Percentiles rank a stretch among this genome's conserved stretches.
Conservation (phyloP, 495 filamentous ascomycete species). For the Pyronema omphalodes region DNA sequence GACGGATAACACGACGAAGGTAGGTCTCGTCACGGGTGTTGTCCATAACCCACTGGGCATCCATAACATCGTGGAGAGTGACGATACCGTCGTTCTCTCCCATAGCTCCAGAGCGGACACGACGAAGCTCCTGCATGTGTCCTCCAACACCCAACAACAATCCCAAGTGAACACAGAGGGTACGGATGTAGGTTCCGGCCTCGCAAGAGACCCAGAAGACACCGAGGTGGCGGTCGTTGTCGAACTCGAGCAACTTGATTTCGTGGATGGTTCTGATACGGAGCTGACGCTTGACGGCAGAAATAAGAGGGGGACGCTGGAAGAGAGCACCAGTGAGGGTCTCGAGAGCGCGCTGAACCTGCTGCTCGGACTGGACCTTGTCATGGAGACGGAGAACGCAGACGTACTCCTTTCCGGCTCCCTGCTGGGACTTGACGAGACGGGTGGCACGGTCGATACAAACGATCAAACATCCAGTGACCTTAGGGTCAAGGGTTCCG, state of each 20-base stretch:
- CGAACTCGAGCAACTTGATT: constrained; percentile 87
- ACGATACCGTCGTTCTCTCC: constrained; percentile 72
- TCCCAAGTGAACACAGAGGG: constrained; percentile 89
- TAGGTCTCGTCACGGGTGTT: constrained; percentile 78
- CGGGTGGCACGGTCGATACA: constrained; percentile 91
- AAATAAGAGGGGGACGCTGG: constrained; percentile 92
- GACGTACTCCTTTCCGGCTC: constrained; percentile 60
- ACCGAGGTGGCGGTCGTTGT: constrained; percentile 91
- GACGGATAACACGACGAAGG: constrained; percentile 71
- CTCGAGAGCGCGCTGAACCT: constrained; percentile 79
- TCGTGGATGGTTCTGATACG: constrained; percentile 94
- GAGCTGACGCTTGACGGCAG: constrained; percentile 92
- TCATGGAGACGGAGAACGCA: constrained; percentile 84
- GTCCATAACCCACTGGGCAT: constrained; percentile 85
- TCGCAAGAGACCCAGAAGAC: constrained; percentile 99
- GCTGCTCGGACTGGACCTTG: constrained; percentile 75
- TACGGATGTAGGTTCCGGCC: constrained; percentile 95
- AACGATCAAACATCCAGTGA: constrained; percentile 86
- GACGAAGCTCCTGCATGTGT: constrained; percentile 95
- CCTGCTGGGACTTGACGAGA: constrained; percentile 94
- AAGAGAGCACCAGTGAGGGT: constrained; percentile 90
- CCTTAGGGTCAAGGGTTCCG: constrained; percentile 88
- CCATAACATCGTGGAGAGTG: constrained; percentile 86
- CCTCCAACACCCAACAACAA: constrained; percentile 83
- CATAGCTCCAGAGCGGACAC: constrained; percentile 89